Base-by-base conservation (phyloP, 495 filamentous ascomycete genomes). In the Podospora sp. region DNA sequence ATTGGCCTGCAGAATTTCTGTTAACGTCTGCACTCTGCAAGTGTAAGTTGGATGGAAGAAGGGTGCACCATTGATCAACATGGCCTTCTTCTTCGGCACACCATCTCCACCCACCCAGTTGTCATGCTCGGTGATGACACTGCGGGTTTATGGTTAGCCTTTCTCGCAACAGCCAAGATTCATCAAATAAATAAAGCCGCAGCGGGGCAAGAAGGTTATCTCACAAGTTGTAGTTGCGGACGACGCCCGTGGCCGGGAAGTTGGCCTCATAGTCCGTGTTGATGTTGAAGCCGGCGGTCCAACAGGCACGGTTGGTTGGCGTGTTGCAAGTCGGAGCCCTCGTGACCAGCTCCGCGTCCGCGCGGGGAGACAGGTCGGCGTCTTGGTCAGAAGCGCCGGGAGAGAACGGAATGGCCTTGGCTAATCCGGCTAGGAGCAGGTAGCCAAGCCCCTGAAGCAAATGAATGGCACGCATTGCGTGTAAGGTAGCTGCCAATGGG, bases 31-130 rank as follows among this genome's bases (percentile, higher is more conserved):
- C n/a, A n/a, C n/a, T n/a, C n/a, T n/a, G 11, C 11, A 6, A 3
- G 26, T n/a, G n/a, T n/a, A n/a, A n/a, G n/a, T n/a, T n/a, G n/a
- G 56, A 26, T n/a, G n/a, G n/a, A n/a, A 9, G 24, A 26, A 20
- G 2, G 50, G 20, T 33, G 35, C 40, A 2, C 63, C 63, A 20
- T 65, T 65, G 63, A 65, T 49, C 1, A 65, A 33, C 63, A 65
- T 65, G 12, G 63, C 63, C 52, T 65, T 65, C 22, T 65, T 51
- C 9, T 52, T 52, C 11, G 40, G 40, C n/a, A n/a, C n/a, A n/a
- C n/a, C n/a, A n/a, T n/a, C n/a, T n/a, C n/a, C n/a, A 4, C 33
- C 21, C 21, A 65, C 33, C 51, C 51, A 65, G 51, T 65, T 56
- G 63, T 65, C 63, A 6, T 40, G 27, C 24, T 65, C 63, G 18